Evolutionary conservation across 306 rosid species (phyloP), one percentile per base, ranked within the genome.

Genomic region (Aeschynomene evenia): DNA sequence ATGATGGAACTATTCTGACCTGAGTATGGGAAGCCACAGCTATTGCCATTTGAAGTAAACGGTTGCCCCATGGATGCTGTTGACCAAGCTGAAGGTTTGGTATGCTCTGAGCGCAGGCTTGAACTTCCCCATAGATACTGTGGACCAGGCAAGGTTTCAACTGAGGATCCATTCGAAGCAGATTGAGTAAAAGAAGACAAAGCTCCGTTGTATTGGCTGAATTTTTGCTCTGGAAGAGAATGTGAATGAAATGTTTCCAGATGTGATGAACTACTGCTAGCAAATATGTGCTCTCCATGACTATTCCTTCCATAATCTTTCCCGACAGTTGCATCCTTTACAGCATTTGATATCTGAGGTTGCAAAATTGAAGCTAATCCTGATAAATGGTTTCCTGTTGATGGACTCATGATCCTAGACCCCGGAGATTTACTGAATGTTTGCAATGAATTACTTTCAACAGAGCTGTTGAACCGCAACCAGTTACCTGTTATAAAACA

Each of bases 91-190:
- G 90, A 81, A 69, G 96, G 83, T 76, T 80, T 94, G 56, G 81
- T 58, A 16, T 63, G 91, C 71, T 84, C 88, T 0, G 96, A 68
- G 71, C 80, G 83, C 48, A 80, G 77, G 69, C 80, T 85, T 59
- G 97, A 86, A 71, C 84, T 94, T 78, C 99, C 99, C 99, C 99
- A 94, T 7, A 94, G 91, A 82, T 91, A 94, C 79, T 94, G 99
- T 62, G 92, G 95, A 65, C 97, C 97, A 20, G 99, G 85, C 77
- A 94, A 84, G 26, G 97, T 94, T 50, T 94, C 98, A 42, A 90
- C 75, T 6, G 87, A 82, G 45, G 96, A 81, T 72, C 91, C 81
- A 81, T 75, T 90, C 34, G 97, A 87, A 21, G 83, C 82, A 72
- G 89, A 78, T 55, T 81, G 85, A 0, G 77, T 86, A 74, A 79